Base-by-base conservation (phyloP, 2,329 filamentous ascomycete genomes). In the Aspergillus ustus region DNA sequence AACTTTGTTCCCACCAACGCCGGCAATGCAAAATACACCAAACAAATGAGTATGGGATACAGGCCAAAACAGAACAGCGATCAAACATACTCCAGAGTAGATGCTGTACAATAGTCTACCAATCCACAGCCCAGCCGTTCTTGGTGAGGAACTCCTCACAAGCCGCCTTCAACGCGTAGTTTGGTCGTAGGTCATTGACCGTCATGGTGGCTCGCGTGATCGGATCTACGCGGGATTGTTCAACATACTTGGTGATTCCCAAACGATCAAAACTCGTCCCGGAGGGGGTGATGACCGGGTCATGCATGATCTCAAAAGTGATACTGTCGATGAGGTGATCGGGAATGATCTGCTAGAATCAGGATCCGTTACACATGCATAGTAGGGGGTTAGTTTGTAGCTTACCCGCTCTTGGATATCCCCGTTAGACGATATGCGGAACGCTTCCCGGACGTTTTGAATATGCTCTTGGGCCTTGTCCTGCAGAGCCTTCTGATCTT, bases 41-140 rank as follows among this genome's bases (percentile, higher is more conserved):
- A 44, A 54, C 6, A 29, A 8, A 48, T 8, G 25, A 19, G 31
- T 28, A 37, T 44, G n/a, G 52, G 19, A 49, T 40, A 46, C 48
- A 52, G 6, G 6, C 69, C 40, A 65, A 67, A 53, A 57, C 13
- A 57, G 49, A 43, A 56, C n/a, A 28, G 9, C 9, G 28, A 37
- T 43, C 43, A 13, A 45, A n/a, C 29, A 31, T 31, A 25, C 25
- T 4, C 25, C 25, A 25, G 25, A 25, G 25, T 25, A 34, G 25
- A 48, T 25, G 34, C 13, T 40, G 13, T 20, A 19, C 17, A n/a
- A 53, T 48, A 57, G 19, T 72, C 68, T 63, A 96, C 90, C 91
- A 98, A 74, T 97, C 93, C 44, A 91, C 93, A 0, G 93, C 92
- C 91, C 95, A 97, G 9, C 92, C 93, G 70, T 97, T 97, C 68